A percentile compares a stretch with the other conserved stretches of the same genome.
phyloP scores from a whole-genome alignment of 768 basidiomycete species.

The Neoboletus brunneissimus region DNA sequence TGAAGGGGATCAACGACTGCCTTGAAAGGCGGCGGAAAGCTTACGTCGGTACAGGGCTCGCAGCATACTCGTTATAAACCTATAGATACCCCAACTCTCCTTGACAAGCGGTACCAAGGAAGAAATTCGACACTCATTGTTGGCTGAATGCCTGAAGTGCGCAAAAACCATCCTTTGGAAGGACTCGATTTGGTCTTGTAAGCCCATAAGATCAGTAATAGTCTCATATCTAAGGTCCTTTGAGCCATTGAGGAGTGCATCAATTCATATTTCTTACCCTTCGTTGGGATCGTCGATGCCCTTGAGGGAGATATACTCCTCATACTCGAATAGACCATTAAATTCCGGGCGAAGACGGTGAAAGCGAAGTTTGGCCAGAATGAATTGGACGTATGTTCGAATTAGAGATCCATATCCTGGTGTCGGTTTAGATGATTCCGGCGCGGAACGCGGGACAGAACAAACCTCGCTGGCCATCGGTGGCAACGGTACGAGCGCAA shows the following conservation, averaged over 20 bases:
- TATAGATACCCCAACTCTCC: slow-evolving; percentile 98
- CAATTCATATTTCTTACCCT: slow-evolving; percentile 57
- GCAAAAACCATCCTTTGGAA: slow-evolving; percentile 98
- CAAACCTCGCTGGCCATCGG: slow-evolving; percentile 72
- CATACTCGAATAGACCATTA: slow-evolving; percentile 98
- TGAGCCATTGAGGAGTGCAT: slow-evolving; percentile 10
- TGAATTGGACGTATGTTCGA: slow-evolving; percentile 93
- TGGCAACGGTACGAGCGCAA: slow-evolving; percentile 84
- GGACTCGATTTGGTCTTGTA: slow-evolving; percentile 98
- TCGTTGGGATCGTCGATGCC: slow-evolving; percentile 99
- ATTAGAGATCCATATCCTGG: slow-evolving; percentile 91
- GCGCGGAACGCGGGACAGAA: neutral
- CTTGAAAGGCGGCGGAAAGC: slow-evolving; percentile 24
- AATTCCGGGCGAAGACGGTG: slow-evolving; percentile 96
- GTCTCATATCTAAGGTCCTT: slow-evolving; percentile 78
- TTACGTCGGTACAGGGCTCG: slow-evolving; percentile 92
- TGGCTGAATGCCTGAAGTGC: slow-evolving; percentile 84
- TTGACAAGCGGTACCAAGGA: slow-evolving; percentile 95
- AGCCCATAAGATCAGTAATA: slow-evolving; percentile 93
- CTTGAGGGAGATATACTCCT: slow-evolving; percentile 96
- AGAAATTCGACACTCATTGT: slow-evolving; percentile 98
- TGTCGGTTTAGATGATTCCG: neutral
- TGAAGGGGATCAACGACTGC: slow-evolving; percentile 2
- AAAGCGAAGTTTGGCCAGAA: slow-evolving; percentile 92
- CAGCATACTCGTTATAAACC: slow-evolving; percentile 98